A percentile compares a stretch with the other conserved stretches of the same genome.
These are phyloP conservation scores for Ambrosia trifida DNA, from an alignment of 129 eudicot genomes.

Conservation along the genomic window DNA sequence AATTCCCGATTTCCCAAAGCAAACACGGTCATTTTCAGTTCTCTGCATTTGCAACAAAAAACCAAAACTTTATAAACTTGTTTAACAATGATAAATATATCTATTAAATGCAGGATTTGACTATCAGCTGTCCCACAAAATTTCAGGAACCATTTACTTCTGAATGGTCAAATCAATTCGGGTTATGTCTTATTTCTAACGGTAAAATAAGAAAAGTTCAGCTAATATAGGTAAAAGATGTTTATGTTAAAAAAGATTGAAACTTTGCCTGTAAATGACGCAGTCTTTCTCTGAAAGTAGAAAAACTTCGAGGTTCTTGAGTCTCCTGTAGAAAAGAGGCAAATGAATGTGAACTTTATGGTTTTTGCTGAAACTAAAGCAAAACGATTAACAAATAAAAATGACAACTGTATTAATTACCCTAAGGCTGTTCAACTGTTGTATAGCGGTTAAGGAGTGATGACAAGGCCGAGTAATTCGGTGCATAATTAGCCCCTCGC, in stretches of 20 bases:
- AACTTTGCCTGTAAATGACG: conserved; percentile 76
- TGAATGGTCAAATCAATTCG: not conserved
- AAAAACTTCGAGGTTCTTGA: conserved; percentile 71
- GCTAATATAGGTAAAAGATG: not conserved
- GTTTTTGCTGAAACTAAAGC: conserved; percentile 22
- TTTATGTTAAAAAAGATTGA: conserved; percentile 12
- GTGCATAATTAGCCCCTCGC: conserved; percentile 67
- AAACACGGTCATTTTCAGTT: conserved; percentile 90
- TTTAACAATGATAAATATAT: conserved; percentile 2
- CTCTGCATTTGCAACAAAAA: conserved; percentile 54
- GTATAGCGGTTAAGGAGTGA: conserved; percentile 63
- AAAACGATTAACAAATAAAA: conserved; percentile 8
- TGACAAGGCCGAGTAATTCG: conserved; percentile 61
- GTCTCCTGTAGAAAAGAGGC: conserved; percentile 48
- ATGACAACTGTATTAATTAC: conserved; percentile 39
- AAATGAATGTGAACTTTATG: not conserved
- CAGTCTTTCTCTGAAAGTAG: conserved; percentile 84
- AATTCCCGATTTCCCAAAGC: conserved; percentile 94
- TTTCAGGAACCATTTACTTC: not conserved
- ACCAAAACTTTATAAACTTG: conserved; percentile 3
- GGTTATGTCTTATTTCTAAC: not conserved
- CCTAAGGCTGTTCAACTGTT: conserved; percentile 54
- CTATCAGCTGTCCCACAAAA: not conserved
- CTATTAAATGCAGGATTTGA: not conserved
- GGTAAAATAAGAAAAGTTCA: not conserved